Evolutionary conservation across 2,329 filamentous ascomycete genomes (phyloP), one percentile per base, ranked within the genome.

Genomic region (Huntiella savannae): DNA sequence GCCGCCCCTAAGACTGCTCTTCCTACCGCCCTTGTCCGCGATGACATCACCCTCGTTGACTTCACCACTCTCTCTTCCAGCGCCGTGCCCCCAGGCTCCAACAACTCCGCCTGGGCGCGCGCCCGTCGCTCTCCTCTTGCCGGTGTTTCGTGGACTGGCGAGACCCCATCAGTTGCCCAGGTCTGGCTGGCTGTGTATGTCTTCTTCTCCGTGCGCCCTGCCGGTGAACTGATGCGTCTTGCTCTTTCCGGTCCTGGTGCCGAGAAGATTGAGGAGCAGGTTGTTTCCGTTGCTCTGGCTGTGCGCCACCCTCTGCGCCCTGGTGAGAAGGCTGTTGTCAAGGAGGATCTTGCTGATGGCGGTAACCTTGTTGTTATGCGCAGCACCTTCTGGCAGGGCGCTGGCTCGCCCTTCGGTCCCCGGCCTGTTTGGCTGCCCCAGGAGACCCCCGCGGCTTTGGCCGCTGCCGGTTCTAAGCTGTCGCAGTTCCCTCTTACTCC

Each of bases 351-450:
- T 15, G 16, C 53, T 49, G 48, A 53, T 40, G 56, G 57, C 40
- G 57, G 55, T 17, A 58, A 60, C 44, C 60, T 58, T 51, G 57
- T 62, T 7, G 55, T 73, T 42, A 56, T 69, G 46, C 66, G 69
- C 51, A 64, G 64, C 57, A 66, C 75, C 33, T 81, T 82, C 63
- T 82, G 77, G 77, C 77, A 81, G 55, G 77, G 77, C 40, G 77
- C 77, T 28, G 77, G 70, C 13, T 79, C 76, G 1, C 78, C 78
- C 5, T 70, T 79, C 48, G 78, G 78, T 8, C 63, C 75, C 40
- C 75, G 75, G 16, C 68, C 76, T 2, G 67, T 69, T 49, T 80
- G 77, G 77, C 65, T 68, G 5, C 67, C 72, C 2, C 63, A 66
- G 38, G 61, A 68, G 41, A 57, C 61, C 34, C 56, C 63, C 34